Evolutionary conservation across 192 early-diverging fungal genomes (phyloP).

Genomic region (Phlyctochytrium bullatum): DNA sequence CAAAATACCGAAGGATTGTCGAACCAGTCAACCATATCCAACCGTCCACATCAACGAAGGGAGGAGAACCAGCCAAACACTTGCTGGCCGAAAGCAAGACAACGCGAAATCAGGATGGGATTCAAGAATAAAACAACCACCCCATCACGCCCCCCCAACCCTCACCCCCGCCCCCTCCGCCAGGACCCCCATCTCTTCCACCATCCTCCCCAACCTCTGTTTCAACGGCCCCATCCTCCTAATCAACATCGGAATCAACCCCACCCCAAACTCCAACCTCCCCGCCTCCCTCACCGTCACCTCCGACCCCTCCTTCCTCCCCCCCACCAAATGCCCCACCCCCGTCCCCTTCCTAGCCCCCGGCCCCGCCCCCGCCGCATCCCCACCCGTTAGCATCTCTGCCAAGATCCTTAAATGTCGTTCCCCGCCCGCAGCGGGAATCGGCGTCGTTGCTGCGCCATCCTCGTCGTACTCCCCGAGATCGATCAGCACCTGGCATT

Average conservation of each 20-base stretch:
- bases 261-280: slow-evolving; percentile 30
- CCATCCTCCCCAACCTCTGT: slow-evolving; percentile 19
- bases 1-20: no score
- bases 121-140: no score
- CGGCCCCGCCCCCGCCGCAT: background rate
- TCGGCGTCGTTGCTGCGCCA: background rate
- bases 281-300: slow-evolving; percentile 11
- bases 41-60: no score
- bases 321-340: background rate
- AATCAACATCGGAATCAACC: slow-evolving; percentile 28
- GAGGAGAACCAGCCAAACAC: no score
- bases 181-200: slow-evolving; percentile 31
- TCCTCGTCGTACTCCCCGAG: slow-evolving; percentile 35
- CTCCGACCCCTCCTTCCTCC: background rate
- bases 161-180: background rate
- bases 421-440: background rate
- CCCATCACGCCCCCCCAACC: background rate
- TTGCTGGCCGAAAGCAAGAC: no score
- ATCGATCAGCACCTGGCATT: slow-evolving; percentile 30
- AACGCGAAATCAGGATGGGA: no score
- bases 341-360: no score
- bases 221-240: slow-evolving; percentile 31
- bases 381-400: slow-evolving; percentile 16
- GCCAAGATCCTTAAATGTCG: slow-evolving; percentile 18
- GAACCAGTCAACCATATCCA: no score